Evolutionary conservation across 495 filamentous ascomycete genomes (phyloP).

Genomic region (Xylaria sp.): DNA sequence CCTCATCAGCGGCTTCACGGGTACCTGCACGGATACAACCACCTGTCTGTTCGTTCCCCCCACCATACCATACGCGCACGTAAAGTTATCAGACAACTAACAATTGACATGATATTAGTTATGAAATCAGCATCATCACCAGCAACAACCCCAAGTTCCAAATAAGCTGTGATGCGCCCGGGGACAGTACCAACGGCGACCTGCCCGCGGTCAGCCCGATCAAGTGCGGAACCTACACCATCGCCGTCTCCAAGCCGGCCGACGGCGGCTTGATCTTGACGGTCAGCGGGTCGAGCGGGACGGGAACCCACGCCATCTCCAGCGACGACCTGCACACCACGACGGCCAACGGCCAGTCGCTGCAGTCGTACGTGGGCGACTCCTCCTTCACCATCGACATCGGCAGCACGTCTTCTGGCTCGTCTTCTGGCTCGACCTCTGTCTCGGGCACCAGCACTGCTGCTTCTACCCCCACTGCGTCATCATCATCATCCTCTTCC

Average conservation of each 20-base stretch:
- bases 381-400: slow-evolving; percentile 10
- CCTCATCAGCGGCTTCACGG: neutral
- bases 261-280: slow-evolving; percentile 10
- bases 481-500: too few species aligned
- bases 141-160: slow-evolving; percentile 1
- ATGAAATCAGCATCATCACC: slow-evolving; percentile 3
- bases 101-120: neutral
- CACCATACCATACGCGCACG: too few species aligned
- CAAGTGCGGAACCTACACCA: slow-evolving; percentile 14
- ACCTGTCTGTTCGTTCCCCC: slow-evolving; percentile 5
- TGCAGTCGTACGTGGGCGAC: slow-evolving; percentile 3
- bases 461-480: neutral
- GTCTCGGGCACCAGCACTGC: neutral
- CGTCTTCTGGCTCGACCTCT: neutral
- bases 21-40: neutral
- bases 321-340: neutral
- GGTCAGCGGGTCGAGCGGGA: neutral
- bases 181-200: neutral
- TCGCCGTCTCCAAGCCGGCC: neutral
- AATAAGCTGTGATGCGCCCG: neutral
- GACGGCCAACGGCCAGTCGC: neutral
- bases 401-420: too few species aligned
- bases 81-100: neutral
- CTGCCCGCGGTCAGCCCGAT: slow-evolving; percentile 13
- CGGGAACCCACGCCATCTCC: neutral